Conservation (phyloP, 768 basidiomycete species). For the Hericium rajendrae region DNA sequence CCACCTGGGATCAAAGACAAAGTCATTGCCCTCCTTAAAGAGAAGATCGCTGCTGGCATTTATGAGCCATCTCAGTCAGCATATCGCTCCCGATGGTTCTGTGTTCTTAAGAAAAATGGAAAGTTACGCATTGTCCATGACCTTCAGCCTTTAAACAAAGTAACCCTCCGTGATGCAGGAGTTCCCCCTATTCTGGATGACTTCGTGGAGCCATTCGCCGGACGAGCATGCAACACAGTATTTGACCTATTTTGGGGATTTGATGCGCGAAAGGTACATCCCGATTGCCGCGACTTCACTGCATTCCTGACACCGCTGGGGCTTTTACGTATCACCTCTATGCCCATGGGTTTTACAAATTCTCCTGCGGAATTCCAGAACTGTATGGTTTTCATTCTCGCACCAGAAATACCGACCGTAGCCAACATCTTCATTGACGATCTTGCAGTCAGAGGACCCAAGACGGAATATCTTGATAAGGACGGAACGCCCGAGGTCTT, state of each 20-base stretch:
- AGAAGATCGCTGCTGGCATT: background rate
- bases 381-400: conserved; percentile 23
- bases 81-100: conserved; percentile 32
- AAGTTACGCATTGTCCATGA: conserved; percentile 18
- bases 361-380: conserved; percentile 18
- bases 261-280: background rate
- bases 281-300: background rate
- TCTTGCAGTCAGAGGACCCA: background rate
- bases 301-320: too few relatives aligned
- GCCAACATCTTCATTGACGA: conserved; percentile 24
- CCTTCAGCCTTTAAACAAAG: conserved; percentile 17
- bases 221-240: conserved; percentile 17
- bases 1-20: background rate
- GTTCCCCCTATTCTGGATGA: conserved; percentile 9
- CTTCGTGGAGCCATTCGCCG: conserved; percentile 11
- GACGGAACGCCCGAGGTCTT: background rate
- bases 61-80: conserved; percentile 31
- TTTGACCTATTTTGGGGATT: conserved; percentile 21
- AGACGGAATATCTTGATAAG: background rate
- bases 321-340: too few relatives aligned
- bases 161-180: background rate
- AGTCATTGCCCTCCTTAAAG: background rate
- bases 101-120: conserved; percentile 23
- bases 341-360: background rate
- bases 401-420: conserved; percentile 21